Base-by-base conservation (phyloP, 768 basidiomycete species). In the Cyclocybe cylindracea region DNA sequence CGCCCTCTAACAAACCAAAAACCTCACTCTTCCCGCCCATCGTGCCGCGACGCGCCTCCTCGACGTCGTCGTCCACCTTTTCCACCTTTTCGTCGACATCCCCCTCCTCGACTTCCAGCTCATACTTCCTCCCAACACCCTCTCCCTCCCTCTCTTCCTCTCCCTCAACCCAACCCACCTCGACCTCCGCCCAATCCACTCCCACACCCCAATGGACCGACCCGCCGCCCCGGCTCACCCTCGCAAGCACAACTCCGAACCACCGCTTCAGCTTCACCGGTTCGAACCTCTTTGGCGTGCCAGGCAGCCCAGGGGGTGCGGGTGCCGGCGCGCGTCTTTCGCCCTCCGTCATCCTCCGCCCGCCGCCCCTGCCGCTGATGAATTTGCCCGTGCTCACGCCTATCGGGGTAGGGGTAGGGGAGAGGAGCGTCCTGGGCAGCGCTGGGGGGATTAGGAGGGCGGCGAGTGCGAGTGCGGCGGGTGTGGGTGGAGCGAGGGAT, bases 301-400 rank as follows among this genome's bases (percentile, higher is more conserved):
- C 13, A 24, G 24, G 24, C 24, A 24, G 24, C 24, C 24, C 24
- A n/a, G n/a, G n/a, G 44, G 10, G 43, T 41, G 50, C 51, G 16
- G 50, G 62, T 18, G 42, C 54, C 16, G 49, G 47, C 11, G 64
- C 65, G n/a, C 59, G 66, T 13, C 57, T 69, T 13, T 68, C 68
- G 7, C 70, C 70, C 6, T 68, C 58, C 31, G 48, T 70, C n/a
- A 61, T 67, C 11, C 36, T 60, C 24, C 63, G 67, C 8, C 64
- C 64, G 2, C 69, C 68, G 14, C 66, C 70, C 4, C 39, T 73
- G 24, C 67, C 83, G 2, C 58, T 82, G 41, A 61, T 78, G 13
- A 77, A 75, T 60, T 68, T 86, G 4, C 85, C 85, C 4, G 70
- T 70, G 14, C 65, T 83, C 10, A 14, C 35, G 31, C 5, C 39